Percentiles rank a stretch among this genome's conserved stretches.
Conservation (phyloP, 1,139 yeast species). For the Candida sojae region DNA sequence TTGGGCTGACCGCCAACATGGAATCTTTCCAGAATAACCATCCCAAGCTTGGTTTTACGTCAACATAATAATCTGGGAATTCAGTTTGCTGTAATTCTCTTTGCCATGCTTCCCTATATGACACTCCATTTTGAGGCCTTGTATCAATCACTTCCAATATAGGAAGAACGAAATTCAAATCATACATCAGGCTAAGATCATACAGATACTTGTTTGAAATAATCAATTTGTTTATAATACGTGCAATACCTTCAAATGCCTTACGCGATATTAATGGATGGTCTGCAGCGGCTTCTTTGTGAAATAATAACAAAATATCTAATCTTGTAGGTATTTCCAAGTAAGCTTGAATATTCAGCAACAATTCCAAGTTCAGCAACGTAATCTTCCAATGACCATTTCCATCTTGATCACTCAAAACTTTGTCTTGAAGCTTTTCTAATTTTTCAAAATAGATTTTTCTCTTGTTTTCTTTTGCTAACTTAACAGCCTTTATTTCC, state of each 20-base stretch:
- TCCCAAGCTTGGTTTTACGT: slow-evolving; percentile 59
- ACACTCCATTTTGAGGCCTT: slow-evolving; percentile 24
- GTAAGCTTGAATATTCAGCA: slow-evolving; percentile 57
- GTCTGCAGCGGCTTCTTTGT: slow-evolving; percentile 56
- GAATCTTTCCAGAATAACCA: slow-evolving; percentile 79
- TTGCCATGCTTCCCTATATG: slow-evolving; percentile 47
- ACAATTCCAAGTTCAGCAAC: slow-evolving; percentile 53
- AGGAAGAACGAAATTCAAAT: slow-evolving; percentile 39
- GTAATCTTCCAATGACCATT: slow-evolving; percentile 70
- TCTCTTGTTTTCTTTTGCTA: slow-evolving; percentile 62
- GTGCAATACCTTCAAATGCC: slow-evolving; percentile 64
- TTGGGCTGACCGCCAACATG: slow-evolving; percentile 48
- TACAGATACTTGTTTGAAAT: slow-evolving; percentile 57
- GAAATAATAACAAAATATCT: slow-evolving; percentile 48
- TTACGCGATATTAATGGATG: slow-evolving; percentile 74
- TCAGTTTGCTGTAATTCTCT: slow-evolving; percentile 54
- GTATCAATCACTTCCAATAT: slow-evolving; percentile 48
- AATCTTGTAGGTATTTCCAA: slow-evolving; percentile 50
- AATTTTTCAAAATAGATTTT: slow-evolving; percentile 41
- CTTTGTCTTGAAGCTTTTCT: slow-evolving; percentile 41
- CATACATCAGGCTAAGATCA: slow-evolving; percentile 46
- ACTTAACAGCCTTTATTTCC: slow-evolving; percentile 55
- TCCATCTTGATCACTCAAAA: slow-evolving; percentile 38
- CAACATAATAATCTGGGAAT: slow-evolving; percentile 56
- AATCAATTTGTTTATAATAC: slow-evolving; percentile 53